Evolutionary conservation across 2,329 filamentous ascomycete genomes (phyloP).

Genomic region (Cladosporium oxysporum): DNA sequence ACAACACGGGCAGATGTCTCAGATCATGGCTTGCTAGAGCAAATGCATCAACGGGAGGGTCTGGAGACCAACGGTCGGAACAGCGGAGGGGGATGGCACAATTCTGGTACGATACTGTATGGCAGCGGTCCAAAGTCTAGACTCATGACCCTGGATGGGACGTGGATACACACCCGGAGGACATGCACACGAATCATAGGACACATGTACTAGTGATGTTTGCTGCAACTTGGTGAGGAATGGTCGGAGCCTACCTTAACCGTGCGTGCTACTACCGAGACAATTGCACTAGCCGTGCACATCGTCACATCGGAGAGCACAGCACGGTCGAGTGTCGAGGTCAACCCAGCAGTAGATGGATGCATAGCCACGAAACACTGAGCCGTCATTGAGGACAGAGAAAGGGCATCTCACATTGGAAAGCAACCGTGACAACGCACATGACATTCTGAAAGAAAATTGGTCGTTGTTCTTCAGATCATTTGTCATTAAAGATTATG

Average conservation of each 20-base stretch:
- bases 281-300: not conserved
- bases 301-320: not conserved
- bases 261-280: not conserved
- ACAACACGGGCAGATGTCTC: not conserved
- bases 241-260: not conserved
- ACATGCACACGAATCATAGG: not conserved
- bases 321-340: not conserved
- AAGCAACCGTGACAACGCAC: not conserved
- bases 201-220: not conserved
- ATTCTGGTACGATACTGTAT: not conserved
- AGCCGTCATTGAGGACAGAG: not conserved
- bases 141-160: not conserved
- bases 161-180: not conserved
- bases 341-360: not conserved
- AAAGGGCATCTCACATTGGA: not conserved
- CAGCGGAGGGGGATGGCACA: not conserved
- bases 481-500: slow-evolving; percentile 7
- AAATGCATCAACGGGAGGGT: not conserved
- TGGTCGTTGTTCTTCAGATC: not conserved
- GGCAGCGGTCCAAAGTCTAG: not conserved
- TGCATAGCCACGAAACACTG: not conserved
- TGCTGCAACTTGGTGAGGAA: not conserved
- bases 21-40: not conserved
- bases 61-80: not conserved
- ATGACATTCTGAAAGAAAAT: not conserved